Conservation (phyloP, 1,284 basidiomycete genomes). For the Ustilago esculenta region DNA sequence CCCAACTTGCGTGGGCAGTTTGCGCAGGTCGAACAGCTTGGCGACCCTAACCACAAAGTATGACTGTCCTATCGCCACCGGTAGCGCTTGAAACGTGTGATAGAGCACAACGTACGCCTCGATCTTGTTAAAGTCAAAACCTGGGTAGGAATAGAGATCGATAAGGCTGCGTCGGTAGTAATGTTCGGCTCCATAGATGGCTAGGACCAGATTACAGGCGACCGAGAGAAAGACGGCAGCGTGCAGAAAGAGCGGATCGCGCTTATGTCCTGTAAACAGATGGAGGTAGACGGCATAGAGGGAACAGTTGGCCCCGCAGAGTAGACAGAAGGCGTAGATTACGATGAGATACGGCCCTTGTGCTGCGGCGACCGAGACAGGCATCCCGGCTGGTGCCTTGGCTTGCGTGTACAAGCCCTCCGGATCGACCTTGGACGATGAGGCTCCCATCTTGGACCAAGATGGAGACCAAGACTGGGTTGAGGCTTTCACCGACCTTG, state of each 20-base stretch:
- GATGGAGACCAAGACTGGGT: no score
- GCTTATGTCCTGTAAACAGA: slow-evolving; percentile 3
- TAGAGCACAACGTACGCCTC: slow-evolving; percentile 16
- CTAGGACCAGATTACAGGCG: slow-evolving; percentile 10
- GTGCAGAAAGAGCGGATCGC: slow-evolving; percentile 20
- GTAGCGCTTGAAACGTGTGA: slow-evolving; percentile 17
- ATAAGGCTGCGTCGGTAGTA: slow-evolving; percentile 8
- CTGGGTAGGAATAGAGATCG: slow-evolving; percentile 8
- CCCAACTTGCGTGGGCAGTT: background rate
- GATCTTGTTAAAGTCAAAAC: slow-evolving; percentile 30
- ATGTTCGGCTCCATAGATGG: background rate
- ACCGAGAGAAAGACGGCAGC: slow-evolving; percentile 6
- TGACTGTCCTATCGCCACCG: slow-evolving; percentile 28
- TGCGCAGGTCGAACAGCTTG: slow-evolving; percentile 17
- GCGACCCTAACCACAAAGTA: slow-evolving; percentile 31
- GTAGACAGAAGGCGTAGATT: slow-evolving; percentile 3
- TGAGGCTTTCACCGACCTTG: no score
- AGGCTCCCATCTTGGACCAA: slow-evolving; percentile 4
- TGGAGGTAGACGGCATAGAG: slow-evolving; percentile 27
- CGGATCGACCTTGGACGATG: background rate
- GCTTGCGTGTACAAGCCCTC: slow-evolving; percentile 20
- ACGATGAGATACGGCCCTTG: slow-evolving; percentile 25
- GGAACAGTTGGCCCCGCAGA: slow-evolving; percentile 25
- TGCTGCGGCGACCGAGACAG: slow-evolving; percentile 12
- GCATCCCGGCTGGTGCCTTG: background rate